phyloP scores from a whole-genome alignment of 2,329 filamentous ascomycete genomes.

The Exophiala lecanii-corni region DNA sequence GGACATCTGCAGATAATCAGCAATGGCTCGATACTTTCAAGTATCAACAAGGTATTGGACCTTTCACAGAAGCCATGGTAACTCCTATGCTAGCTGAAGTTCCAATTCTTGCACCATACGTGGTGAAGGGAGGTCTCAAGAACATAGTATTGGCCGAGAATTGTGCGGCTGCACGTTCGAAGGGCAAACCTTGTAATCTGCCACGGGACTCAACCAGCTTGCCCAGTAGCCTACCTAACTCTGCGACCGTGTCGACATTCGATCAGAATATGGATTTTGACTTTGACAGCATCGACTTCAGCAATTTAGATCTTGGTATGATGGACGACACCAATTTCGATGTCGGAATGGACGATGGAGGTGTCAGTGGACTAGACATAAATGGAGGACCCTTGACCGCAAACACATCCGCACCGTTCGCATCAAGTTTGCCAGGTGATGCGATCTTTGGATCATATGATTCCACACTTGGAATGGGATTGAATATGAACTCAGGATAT shows the following conservation, averaged over 20 bases:
- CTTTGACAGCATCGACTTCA: slow-evolving; percentile 27
- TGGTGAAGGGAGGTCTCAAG: slow-evolving; percentile 36
- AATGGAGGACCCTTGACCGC: neutral
- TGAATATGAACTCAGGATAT: slow-evolving; percentile 7
- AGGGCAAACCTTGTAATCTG: neutral
- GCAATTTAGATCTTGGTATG: slow-evolving; percentile 22
- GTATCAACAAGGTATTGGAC: slow-evolving; percentile 37
- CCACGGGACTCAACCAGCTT: neutral
- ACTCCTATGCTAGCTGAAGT: slow-evolving; percentile 30
- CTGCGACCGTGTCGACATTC: slow-evolving; percentile 10
- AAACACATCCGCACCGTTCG: slow-evolving; percentile 7
- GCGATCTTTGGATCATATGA: slow-evolving; percentile 15
- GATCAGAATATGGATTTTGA: slow-evolving; percentile 25
- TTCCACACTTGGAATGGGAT: neutral
- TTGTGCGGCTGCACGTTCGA: neutral
- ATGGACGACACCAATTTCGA: slow-evolving; percentile 24
- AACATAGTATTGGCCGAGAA: slow-evolving; percentile 24
- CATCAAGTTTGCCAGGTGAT: slow-evolving; percentile 15
- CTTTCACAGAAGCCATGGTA: slow-evolving; percentile 13
- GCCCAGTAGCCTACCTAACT: slow-evolving; percentile 13
- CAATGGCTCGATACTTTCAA: slow-evolving; percentile 44
- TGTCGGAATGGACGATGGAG: slow-evolving; percentile 8
- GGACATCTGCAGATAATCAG: slow-evolving; percentile 45
- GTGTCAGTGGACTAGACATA: neutral
- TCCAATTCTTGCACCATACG: slow-evolving; percentile 41